phyloP scores from a whole-genome alignment of 129 eudicot genomes.

The Smallanthus sonchifolius region DNA sequence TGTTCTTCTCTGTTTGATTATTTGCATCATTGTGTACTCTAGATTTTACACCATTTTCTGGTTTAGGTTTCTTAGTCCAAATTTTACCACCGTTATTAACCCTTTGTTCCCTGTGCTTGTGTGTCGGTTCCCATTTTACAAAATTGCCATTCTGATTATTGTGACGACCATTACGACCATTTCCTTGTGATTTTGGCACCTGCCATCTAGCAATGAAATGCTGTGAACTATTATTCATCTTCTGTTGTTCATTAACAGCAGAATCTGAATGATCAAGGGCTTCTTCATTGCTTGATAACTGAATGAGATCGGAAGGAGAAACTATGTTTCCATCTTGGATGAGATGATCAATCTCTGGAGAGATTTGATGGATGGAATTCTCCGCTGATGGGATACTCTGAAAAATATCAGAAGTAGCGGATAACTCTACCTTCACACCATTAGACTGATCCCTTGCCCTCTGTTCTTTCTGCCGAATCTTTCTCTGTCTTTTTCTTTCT shows the following conservation, averaged over 20 bases:
- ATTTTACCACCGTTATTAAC: constrained; percentile 42
- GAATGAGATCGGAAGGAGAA: constrained; percentile 27
- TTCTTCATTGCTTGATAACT: constrained; percentile 33
- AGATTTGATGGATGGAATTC: constrained; percentile 34
- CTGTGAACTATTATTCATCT: constrained; percentile 19
- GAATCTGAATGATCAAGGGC: constrained; percentile 28
- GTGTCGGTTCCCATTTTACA: constrained; percentile 42
- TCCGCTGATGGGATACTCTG: constrained; percentile 33
- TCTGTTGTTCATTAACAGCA: constrained; percentile 26
- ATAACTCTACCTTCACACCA: constrained; percentile 27
- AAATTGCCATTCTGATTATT: constrained; percentile 38
- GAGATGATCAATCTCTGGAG: constrained; percentile 32
- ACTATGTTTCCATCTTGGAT: constrained; percentile 9
- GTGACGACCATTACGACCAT: constrained; percentile 36
- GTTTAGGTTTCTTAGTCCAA: constrained; percentile 59
- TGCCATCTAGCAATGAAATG: constrained; percentile 53
- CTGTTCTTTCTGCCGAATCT: constrained; percentile 84
- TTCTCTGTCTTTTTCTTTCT: constrained; percentile 71
- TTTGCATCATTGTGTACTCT: constrained; percentile 30
- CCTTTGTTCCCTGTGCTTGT: constrained; percentile 45
- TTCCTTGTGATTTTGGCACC: constrained; percentile 47
- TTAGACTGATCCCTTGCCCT: constrained; percentile 51
- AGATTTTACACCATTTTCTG: constrained; percentile 31
- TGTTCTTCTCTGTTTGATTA: constrained; percentile 30
- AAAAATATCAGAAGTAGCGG: constrained; percentile 24